Evolutionary conservation across 306 rosid genomes (phyloP), one percentile per base, ranked within the genome.

Genomic region (Quercus variabilis): DNA sequence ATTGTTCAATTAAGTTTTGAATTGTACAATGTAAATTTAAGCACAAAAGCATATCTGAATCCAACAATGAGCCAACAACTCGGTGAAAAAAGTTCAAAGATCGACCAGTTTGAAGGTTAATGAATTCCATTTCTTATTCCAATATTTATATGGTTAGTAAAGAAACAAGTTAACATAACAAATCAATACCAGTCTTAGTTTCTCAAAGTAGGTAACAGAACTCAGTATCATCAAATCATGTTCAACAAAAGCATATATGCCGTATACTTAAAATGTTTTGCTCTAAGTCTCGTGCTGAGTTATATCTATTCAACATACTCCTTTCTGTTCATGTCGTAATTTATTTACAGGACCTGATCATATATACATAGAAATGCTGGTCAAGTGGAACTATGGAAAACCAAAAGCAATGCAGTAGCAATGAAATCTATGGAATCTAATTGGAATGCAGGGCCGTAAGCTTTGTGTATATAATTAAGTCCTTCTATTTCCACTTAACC

Each of bases 401-500:
- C 31, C 2, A 33, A 76, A 64, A 71, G 41, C 54, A 14, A 52
- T 62, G 31, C 7, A 19, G 20, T 52, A 55, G 0, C 30, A 33
- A 18, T 19, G 31, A 41, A 14, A 69, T 31, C 14, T 31, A 69
- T 19, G 76, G 38, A 46, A 46, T 8, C 9, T 4, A 65, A 65
- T 3, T 41, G 19, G 17, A 26, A 26, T 69, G 25, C 73, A 68
- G 55, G 30, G 35, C 60, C 18, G 25, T 19, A 63, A 49, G 13
- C 57, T 15, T 30, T 21, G 10, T 20, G n/a, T 55, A 74, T 52
- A 38, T 21, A 65, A 55, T 69, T 55, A 58, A 81, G 19, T 23
- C 55, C 38, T 59, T 63, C 78, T 73, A 81, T 35, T 80, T 74
- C 85, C 77, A 14, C 43, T 46, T 75, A 52, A 85, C 19, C 80